A percentile compares a stretch with the other conserved stretches of the same genome.
These are phyloP conservation scores for Paspalum notatum DNA, from an alignment of 176 grass and related monocot genomes.

Conservation along the genomic window DNA sequence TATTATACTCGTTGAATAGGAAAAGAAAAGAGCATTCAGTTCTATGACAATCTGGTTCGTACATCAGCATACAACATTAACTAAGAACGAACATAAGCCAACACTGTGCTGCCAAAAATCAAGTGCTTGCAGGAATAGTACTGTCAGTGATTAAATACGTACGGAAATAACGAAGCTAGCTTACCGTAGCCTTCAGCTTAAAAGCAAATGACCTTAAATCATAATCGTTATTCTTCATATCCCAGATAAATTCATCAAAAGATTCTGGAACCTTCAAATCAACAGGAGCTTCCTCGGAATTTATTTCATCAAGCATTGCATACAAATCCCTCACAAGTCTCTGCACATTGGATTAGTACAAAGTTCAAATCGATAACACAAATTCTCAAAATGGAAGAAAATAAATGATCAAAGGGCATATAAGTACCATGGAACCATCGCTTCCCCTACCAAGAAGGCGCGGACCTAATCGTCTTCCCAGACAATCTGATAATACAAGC, in stretches of 20 bases:
- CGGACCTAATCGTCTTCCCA: conserved; percentile 83
- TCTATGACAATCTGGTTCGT: neutral
- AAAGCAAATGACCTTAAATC: conserved; percentile 86
- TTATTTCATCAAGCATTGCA: conserved; percentile 74
- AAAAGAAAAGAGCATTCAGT: neutral
- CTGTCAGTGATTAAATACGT: neutral
- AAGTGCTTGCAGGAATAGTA: neutral
- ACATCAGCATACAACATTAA: conserved; percentile 18
- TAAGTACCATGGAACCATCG: conserved; percentile 77
- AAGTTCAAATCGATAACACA: conserved; percentile 37
- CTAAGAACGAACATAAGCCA: conserved; percentile 14
- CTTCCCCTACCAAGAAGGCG: conserved; percentile 80
- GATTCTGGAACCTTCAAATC: conserved; percentile 78
- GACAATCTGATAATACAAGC: conserved; percentile 76
- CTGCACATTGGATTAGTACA: conserved; percentile 48
- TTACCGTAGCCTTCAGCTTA: conserved; percentile 79
- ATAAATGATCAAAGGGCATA: conserved; percentile 15
- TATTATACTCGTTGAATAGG: neutral
- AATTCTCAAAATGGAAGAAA: neutral
- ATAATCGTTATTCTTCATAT: conserved; percentile 85
- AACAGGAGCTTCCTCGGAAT: conserved; percentile 66
- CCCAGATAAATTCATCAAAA: conserved; percentile 88
- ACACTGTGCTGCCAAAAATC: neutral
- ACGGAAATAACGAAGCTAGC: neutral
- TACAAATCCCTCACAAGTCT: conserved; percentile 88